These are phyloP conservation scores for Arxiozyma telluris DNA, from an alignment of 1,139 yeast species.

Conservation along the genomic window DNA sequence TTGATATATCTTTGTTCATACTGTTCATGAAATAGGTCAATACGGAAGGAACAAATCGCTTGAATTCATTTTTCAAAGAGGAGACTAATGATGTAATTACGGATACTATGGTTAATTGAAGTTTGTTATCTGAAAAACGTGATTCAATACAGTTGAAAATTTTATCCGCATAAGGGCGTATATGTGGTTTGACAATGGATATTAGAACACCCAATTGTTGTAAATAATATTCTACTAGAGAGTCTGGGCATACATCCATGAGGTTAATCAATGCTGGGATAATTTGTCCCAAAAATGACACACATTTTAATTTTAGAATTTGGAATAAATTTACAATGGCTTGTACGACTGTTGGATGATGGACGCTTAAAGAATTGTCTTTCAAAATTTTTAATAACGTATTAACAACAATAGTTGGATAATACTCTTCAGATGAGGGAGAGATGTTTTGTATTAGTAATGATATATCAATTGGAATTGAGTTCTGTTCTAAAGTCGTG, in stretches of 20 bases:
- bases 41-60: slow-evolving; percentile 68
- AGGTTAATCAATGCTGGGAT: slow-evolving; percentile 83
- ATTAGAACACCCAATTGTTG: slow-evolving; percentile 79
- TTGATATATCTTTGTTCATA: slow-evolving; percentile 66
- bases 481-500: slow-evolving; percentile 71
- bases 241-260: slow-evolving; percentile 74
- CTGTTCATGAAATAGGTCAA: slow-evolving; percentile 69
- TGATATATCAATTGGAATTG: slow-evolving; percentile 86
- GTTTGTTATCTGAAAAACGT: slow-evolving; percentile 55
- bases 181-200: slow-evolving; percentile 81
- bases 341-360: slow-evolving; percentile 88
- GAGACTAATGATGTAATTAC: slow-evolving; percentile 77
- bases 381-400: slow-evolving; percentile 78
- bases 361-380: slow-evolving; percentile 75
- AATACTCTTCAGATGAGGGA: slow-evolving; percentile 88
- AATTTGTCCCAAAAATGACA: slow-evolving; percentile 76
- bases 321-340: slow-evolving; percentile 88
- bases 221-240: slow-evolving; percentile 80
- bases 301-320: slow-evolving; percentile 81
- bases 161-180: slow-evolving; percentile 70
- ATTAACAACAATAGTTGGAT: slow-evolving; percentile 89
- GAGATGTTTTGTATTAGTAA: slow-evolving; percentile 89
- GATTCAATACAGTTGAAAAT: slow-evolving; percentile 69
- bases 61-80: slow-evolving; percentile 90
- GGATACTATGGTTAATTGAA: slow-evolving; percentile 72